Evolutionary conservation across 768 basidiomycete species (phyloP).

Genomic region (Dioszegia aurantiaca): DNA sequence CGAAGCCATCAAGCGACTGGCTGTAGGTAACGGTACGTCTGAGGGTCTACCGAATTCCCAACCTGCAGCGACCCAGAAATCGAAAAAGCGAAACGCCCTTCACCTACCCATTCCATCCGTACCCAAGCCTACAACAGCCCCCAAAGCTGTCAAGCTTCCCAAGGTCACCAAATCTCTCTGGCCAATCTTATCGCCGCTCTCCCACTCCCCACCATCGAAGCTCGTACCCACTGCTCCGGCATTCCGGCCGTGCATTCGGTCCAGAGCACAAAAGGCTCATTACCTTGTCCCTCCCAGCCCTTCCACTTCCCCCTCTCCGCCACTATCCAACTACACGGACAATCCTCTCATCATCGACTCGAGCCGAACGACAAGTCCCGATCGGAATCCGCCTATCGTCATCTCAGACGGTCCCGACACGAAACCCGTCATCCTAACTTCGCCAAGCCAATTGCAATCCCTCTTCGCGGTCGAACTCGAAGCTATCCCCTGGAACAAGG

Average conservation of each 20-base stretch:
- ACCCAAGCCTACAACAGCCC: neutral
- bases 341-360: neutral
- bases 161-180: neutral
- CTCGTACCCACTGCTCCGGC: slow-evolving; percentile 7
- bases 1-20: slow-evolving; percentile 9
- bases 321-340: slow-evolving; percentile 4
- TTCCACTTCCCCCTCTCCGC: slow-evolving; percentile 8
- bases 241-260: neutral
- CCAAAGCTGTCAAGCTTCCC: neutral
- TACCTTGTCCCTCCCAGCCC: slow-evolving; percentile 8
- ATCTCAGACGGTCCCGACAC: neutral
- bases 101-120: neutral
- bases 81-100: slow-evolving; percentile 3
- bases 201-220: slow-evolving; percentile 1
- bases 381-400: neutral
- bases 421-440: neutral
- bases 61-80: neutral
- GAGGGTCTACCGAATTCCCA: neutral
- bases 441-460: neutral
- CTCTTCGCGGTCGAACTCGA: slow-evolving; percentile 8
- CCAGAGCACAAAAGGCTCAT: neutral
- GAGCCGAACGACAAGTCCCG: slow-evolving; percentile 5
- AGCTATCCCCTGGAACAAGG: slow-evolving; percentile 8
- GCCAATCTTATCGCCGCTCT: neutral
- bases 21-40: slow-evolving; percentile 7